Base-by-base conservation (phyloP, 495 filamentous ascomycete genomes). In the Neurospora sp. region DNA sequence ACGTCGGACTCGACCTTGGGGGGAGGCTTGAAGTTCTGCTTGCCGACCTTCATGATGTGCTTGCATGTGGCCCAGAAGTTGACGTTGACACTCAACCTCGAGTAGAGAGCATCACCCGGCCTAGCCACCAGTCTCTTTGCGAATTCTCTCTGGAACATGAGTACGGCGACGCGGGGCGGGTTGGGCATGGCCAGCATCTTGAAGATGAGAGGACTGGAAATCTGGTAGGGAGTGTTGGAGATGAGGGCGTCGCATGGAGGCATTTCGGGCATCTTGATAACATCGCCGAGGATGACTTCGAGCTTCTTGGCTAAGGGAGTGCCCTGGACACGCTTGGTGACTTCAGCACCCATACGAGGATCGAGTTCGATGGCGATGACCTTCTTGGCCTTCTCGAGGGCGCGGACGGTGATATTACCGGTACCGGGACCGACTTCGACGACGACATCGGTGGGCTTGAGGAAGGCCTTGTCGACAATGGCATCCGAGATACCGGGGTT, bases 271-370 rank as follows among this genome's bases (percentile, higher is more conserved):
- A 81, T 83, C 85, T 97, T 98, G 79, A 97, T 95, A 70, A 97
- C 94, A 81, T 98, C 95, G 14, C 95, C 96, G 2, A 98, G 85
- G 45, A 97, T 84, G 37, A 98, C 89, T 69, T 97, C 93, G 48
- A 98, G 82, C 75, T 90, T 86, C 78, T 93, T 94, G 76, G 91
- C 89, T 72, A 90, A 86, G 4, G 94, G 92, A 48, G 89, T 94
- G 20, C 91, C 93, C 80, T 97, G 93, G 38, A 98, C 93, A 73
- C 94, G 91, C 79, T 98, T 98, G 61, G 94, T 97, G 75, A 97
- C 88, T 81, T 98, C 96, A 38, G 94, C 95, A 6, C 94, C 95
- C 96, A 98, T 98, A 77, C 95, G 87, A 61, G 95, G 95, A 81
- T 98, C 95, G 83, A 97, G 88, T 84, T 98, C 95, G 40, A 97